Percentiles rank a stretch among this genome's conserved stretches.
These are phyloP conservation scores for Lentinus brumalis DNA, from an alignment of 768 basidiomycete species.

Conservation along the genomic window DNA sequence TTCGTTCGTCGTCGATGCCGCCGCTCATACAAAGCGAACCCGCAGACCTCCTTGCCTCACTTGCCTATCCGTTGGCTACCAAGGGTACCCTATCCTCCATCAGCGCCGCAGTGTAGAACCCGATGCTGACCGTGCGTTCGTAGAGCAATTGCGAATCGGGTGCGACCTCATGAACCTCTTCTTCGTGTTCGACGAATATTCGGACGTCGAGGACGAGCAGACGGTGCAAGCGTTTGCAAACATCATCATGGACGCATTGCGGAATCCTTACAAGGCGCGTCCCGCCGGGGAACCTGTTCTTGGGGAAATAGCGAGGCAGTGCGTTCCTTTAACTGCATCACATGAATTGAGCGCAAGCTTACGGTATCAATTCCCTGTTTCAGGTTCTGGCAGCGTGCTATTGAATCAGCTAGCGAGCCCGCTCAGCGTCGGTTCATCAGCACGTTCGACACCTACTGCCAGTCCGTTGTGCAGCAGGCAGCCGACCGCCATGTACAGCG, in stretches of 20 bases:
- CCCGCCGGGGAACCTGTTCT: conserved; percentile 22
- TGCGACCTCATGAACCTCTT: conserved; percentile 32
- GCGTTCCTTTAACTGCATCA: not conserved
- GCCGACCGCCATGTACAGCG: conserved; percentile 18
- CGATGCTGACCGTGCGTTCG: not conserved
- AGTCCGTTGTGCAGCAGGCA: conserved; percentile 29
- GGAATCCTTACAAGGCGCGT: conserved; percentile 23
- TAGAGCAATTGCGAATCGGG: conserved; percentile 12
- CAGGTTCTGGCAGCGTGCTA: conserved; percentile 24
- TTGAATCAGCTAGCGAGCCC: conserved; percentile 7
- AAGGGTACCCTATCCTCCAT: not conserved
- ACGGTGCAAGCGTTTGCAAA: conserved; percentile 17
- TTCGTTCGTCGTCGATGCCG: no score
- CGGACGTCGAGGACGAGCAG: conserved; percentile 18
- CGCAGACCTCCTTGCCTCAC: conserved; percentile 15
- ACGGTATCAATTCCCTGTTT: not conserved
- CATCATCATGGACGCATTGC: conserved; percentile 28
- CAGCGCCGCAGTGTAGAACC: not conserved
- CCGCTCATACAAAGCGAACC: not conserved
- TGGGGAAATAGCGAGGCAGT: conserved; percentile 29
- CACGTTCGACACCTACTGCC: conserved; percentile 23
- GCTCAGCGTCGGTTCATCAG: conserved; percentile 24
- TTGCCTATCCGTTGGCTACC: conserved; percentile 7
- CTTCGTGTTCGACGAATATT: conserved; percentile 32
- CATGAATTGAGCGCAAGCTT: not conserved